Evolutionary conservation across 805 yeast genomes (phyloP).

Genomic region (Starmerella ratchasimensis): DNA sequence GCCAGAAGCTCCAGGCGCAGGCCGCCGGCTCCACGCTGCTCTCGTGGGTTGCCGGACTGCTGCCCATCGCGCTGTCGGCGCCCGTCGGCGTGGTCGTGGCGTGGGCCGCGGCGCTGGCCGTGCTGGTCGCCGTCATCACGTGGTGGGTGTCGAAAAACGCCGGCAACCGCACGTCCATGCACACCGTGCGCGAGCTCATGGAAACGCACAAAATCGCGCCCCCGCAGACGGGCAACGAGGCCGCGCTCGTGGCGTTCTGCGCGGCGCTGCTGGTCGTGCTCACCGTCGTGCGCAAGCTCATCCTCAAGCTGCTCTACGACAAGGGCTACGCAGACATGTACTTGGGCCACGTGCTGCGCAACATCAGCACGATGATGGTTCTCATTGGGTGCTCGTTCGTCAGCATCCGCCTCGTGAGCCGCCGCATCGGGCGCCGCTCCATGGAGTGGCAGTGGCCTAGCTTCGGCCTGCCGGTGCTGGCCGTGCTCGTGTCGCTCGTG

Average conservation of each 20-base stretch:
- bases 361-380: conserved; percentile 17
- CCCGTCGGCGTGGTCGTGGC: conserved; percentile 8
- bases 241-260: background rate
- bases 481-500: conserved; percentile 5
- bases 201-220: background rate
- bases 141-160: conserved; percentile 8
- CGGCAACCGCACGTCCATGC: conserved; percentile 5
- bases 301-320: conserved; percentile 3
- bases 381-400: conserved; percentile 17
- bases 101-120: conserved; percentile 7
- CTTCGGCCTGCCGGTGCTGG: conserved; percentile 8
- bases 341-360: conserved; percentile 15
- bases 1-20: conserved; percentile 4
- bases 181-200: conserved; percentile 8
- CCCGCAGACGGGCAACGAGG: background rate
- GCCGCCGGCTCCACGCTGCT: conserved; percentile 4
- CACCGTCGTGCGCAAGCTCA: conserved; percentile 5
- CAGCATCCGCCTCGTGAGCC: conserved; percentile 15
- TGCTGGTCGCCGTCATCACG: conserved; percentile 1
- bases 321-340: conserved; percentile 7
- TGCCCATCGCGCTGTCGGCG: conserved; percentile 1
- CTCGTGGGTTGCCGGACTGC: no score
- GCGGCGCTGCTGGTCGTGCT: conserved; percentile 4
- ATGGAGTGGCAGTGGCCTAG: conserved; percentile 21
- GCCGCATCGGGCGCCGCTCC: conserved; percentile 10